Evolutionary conservation across 2,329 filamentous ascomycete species (phyloP).

Genomic region (Trichoderma atroviride): DNA sequence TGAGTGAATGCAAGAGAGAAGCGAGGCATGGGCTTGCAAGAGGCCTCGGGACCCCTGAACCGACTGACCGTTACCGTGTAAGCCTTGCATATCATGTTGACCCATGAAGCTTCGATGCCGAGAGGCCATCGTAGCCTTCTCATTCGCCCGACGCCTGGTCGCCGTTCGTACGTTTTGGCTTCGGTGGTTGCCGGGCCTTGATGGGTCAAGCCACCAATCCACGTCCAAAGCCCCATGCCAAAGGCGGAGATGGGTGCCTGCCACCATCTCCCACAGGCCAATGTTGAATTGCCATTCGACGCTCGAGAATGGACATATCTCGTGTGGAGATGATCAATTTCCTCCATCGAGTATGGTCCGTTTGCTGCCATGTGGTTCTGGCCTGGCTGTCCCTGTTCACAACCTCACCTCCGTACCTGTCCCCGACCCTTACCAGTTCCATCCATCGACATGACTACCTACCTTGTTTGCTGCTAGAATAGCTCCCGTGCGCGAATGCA

Average conservation of each 20-base stretch:
- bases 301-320: conserved; percentile 23
- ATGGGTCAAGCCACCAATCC: conserved; percentile 20
- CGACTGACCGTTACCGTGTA: conserved; percentile 13
- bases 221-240: conserved; percentile 7
- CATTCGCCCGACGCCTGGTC: conserved; percentile 25
- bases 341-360: conserved; percentile 8
- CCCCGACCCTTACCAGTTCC: conserved; percentile 17
- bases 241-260: conserved; percentile 24
- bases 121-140: conserved; percentile 24
- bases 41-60: conserved; percentile 27
- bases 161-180: conserved; percentile 13
- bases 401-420: conserved; percentile 16
- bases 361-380: conserved; percentile 23
- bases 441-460: conserved; percentile 9
- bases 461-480: conserved; percentile 22
- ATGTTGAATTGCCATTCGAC: not conserved
- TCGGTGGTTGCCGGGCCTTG: conserved; percentile 24
- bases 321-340: conserved; percentile 22
- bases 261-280: conserved; percentile 1
- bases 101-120: conserved; percentile 24
- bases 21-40: conserved; percentile 2
- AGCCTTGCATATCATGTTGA: conserved; percentile 26
- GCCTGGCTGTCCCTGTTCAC: not conserved
- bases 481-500: conserved; percentile 15
- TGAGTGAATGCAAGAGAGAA: not conserved